Evolutionary conservation across 2,329 filamentous ascomycete species (phyloP).

Genomic region (Rhytidhysteron rufulum): DNA sequence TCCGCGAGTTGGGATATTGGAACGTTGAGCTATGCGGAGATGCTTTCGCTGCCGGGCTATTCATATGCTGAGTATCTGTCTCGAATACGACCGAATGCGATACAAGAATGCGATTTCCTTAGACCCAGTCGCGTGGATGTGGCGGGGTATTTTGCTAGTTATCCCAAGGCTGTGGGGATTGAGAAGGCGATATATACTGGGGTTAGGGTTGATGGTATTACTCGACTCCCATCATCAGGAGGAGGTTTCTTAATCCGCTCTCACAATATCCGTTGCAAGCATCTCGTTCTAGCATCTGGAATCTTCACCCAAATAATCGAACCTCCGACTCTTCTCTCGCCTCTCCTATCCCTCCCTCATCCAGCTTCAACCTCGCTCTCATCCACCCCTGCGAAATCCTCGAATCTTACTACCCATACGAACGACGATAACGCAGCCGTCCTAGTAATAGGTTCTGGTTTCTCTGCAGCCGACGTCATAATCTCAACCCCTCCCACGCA

Average conservation of each 20-base stretch:
- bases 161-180: constrained; percentile 53
- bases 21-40: constrained; percentile 59
- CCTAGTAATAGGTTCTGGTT: constrained; percentile 59
- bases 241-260: constrained; percentile 50
- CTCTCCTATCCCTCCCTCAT: constrained; percentile 37
- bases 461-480: constrained; percentile 60
- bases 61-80: constrained; percentile 53
- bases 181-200: constrained; percentile 43
- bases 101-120: constrained; percentile 49
- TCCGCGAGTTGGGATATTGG: constrained; percentile 54
- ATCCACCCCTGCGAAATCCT: no score
- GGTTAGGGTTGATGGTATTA: constrained; percentile 41
- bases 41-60: constrained; percentile 59
- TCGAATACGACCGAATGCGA: constrained; percentile 34
- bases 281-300: constrained; percentile 57
- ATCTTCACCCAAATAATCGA: constrained; percentile 55
- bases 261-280: constrained; percentile 51
- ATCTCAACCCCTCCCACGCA: constrained; percentile 50
- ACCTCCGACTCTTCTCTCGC: constrained; percentile 47
- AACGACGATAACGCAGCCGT: no score
- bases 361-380: constrained; percentile 37
- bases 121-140: constrained; percentile 54
- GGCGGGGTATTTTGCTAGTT: constrained; percentile 52
- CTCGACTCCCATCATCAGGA: constrained; percentile 38
- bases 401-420: no score